Evolutionary conservation across 139 green algal species (phyloP), one percentile per base, ranked within the genome.

Genomic region (Volvox reticuliferus): DNA sequence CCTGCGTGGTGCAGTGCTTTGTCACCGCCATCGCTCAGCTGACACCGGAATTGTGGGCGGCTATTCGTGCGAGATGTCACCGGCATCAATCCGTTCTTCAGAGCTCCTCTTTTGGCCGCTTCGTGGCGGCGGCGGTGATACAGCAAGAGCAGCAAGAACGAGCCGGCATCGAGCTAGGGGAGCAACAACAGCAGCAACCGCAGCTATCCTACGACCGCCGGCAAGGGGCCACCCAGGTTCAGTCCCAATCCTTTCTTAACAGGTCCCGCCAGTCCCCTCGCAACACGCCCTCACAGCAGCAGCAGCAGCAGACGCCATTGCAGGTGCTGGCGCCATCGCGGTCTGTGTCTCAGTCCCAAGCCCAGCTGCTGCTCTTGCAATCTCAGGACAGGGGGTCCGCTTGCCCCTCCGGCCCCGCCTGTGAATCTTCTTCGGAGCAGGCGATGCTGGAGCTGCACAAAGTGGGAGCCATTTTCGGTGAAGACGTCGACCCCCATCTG

Each of bases 1-100:
- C 86, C 3, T 90, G 86, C 86, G 86, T 90, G 0, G 86, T 90
- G 21, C 86, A 90, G 86, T 90, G 86, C 86, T 90, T 90, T 17
- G 86, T 69, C 30, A 90, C 86, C 9, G 86, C 86, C 20, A 90
- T 90, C 9, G 20, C 86, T 22, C 86, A 90, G 32, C 71, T 90
- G 6, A 76, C 71, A 14, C n/a, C 71, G 0, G 86, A 83, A 75
- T n/a, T 90, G 20, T 75, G 73, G 73, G 86, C 32, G 1, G 50
- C 5, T 44, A 83, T 90, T 22, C 71, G 55, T 17, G 0, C 5
- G 18, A 50, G 73, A 12, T 65, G n/a, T 55, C 44, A n/a, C 13
- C 71, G 73, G 1, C 71, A 90, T n/a, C n/a, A 33, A 22, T 61
- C 69, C 6, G 14, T 90, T 18, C 71, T 90, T 30, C 71, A 83